Percentiles rank a stretch among this genome's conserved stretches.
These are phyloP conservation scores for Penicillium goetzii DNA, from an alignment of 495 filamentous ascomycete species.

Conservation along the genomic window DNA sequence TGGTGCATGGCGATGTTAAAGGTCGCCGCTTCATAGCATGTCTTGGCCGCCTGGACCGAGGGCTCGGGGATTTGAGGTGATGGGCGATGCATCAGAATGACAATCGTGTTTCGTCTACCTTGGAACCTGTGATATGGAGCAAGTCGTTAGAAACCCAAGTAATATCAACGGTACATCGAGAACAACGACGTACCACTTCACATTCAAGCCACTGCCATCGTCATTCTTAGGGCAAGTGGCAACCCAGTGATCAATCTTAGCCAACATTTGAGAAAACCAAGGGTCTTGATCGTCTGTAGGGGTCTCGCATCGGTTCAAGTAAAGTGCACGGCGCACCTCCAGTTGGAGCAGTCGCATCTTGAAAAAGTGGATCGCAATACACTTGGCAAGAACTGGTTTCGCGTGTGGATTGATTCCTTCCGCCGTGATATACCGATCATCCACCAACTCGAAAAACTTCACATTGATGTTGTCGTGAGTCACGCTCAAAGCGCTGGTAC, in stretches of 20 bases:
- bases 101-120: constrained; percentile 77
- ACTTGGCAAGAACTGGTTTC: constrained; percentile 73
- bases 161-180: neutral
- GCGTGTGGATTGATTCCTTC: constrained; percentile 70
- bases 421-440: constrained; percentile 79
- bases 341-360: constrained; percentile 87
- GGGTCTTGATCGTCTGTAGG: constrained; percentile 76
- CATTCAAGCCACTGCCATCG: constrained; percentile 65
- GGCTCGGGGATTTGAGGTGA: constrained; percentile 89
- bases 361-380: constrained; percentile 87
- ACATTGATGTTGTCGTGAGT: constrained; percentile 80
- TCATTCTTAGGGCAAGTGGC: constrained; percentile 62
- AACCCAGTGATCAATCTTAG: constrained; percentile 76
- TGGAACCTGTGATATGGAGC: constrained; percentile 61
- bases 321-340: constrained; percentile 81
- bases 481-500: constrained; percentile 80
- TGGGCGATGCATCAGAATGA: constrained; percentile 81
- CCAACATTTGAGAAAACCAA: constrained; percentile 82
- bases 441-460: constrained; percentile 73
- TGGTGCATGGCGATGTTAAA: constrained; percentile 78
- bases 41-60: constrained; percentile 68
- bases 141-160: neutral
- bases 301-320: constrained; percentile 73
- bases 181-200: constrained; percentile 58
- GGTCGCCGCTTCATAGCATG: constrained; percentile 78